Base-by-base conservation (phyloP, 352 stramenopile genomes). In the Sclerospora graminicola region DNA sequence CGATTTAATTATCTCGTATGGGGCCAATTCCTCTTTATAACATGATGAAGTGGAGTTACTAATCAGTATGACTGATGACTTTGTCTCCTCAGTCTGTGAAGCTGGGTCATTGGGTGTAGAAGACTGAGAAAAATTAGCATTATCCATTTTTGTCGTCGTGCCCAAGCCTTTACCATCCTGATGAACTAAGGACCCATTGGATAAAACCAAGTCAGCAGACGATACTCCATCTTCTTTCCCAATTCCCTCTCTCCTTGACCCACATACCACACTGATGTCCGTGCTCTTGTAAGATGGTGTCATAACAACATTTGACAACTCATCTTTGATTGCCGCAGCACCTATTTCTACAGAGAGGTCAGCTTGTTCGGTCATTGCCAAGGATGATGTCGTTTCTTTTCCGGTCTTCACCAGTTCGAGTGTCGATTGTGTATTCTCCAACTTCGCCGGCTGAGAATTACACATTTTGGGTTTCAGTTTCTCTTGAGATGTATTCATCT, bases 191-290 rank as follows among this genome's bases (percentile, higher is more conserved):
- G n/a, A n/a, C n/a, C n/a, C n/a, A n/a, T n/a, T n/a, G 28, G 30
- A 40, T 15, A 52, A 35, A 2, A 24, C 19, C 10, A 36, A 28
- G 16, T 5, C 23, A 29, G 19, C 15, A 47, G 16, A 33, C 28
- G 34, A 1, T 33, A 23, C 29, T 1, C 33, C 34, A 15, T n/a
- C n/a, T n/a, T 11, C 3, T 16, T 37, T 48, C 10, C 5, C 4
- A 5, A 29, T n/a, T 27, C 15, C 27, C 5, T 51, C 48, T 14
- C 67, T 49, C 15, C 48, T 71, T 11, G 45, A 60, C 1, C 41
- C 45, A 45, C 54, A 71, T 6, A 75, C 51, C 30, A 69, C 45
- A 29, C 28, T 66, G 16, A 77, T 84, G 37, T 83, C 61, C 62
- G 81, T 77, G 41, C 69, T 79, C 31, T 40, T 29, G 8, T 26